Conservation (phyloP, 2,329 filamentous ascomycete species). For the Arthroderma sp. region DNA sequence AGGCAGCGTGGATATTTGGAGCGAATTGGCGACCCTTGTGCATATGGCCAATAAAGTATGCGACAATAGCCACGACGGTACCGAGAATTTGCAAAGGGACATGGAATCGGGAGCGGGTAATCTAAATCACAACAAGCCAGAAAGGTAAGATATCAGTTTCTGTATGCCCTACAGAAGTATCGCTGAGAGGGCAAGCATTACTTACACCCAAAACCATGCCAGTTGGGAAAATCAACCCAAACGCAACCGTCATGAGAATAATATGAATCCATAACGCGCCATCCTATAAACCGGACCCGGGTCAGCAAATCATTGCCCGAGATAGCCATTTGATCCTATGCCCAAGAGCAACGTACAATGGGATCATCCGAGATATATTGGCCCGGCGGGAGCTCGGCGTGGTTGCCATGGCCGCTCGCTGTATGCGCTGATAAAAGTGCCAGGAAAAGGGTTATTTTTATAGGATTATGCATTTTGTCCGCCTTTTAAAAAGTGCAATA, state of each 20-base stretch:
- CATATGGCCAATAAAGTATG: conserved; percentile 81
- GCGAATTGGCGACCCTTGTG: conserved; percentile 83
- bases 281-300: conserved; percentile 38
- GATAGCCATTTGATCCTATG: too few species aligned
- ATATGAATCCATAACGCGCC: conserved; percentile 89
- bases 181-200: conserved; percentile 8
- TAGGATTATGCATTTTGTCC: too few species aligned
- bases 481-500: too few species aligned
- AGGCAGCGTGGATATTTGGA: conserved; percentile 65
- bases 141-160: conserved; percentile 5
- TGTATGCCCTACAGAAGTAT: conserved; percentile 5
- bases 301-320: background rate
- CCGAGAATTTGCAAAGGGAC: conserved; percentile 73
- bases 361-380: conserved; percentile 58
- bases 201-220: conserved; percentile 90
- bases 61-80: conserved; percentile 61
- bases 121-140: conserved; percentile 36
- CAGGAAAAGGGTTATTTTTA: too few species aligned
- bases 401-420: conserved; percentile 38
- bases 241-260: conserved; percentile 70
- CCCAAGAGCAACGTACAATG: conserved; percentile 42
- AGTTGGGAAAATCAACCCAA: conserved; percentile 81
- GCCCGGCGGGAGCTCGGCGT: conserved; percentile 53
- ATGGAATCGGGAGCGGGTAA: conserved; percentile 84
- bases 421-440: conserved; percentile 11